Evolutionary conservation across 495 filamentous ascomycete genomes (phyloP).

Genomic region (Alectoria sarmentosa): DNA sequence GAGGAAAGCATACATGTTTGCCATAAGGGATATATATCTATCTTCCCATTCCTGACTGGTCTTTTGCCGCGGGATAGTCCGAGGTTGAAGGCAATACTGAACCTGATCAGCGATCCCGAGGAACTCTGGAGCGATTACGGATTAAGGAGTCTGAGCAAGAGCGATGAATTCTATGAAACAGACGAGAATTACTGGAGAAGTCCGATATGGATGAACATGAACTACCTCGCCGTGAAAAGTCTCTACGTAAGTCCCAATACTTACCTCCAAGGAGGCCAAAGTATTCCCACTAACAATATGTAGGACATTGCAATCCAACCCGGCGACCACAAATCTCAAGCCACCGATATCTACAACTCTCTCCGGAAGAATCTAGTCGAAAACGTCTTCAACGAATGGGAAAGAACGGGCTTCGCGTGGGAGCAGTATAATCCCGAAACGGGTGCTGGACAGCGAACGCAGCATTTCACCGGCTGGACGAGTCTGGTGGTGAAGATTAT

Average conservation of each 20-base stretch:
- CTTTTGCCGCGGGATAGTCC: constrained; percentile 66
- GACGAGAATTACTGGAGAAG: constrained; percentile 97
- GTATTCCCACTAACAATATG: neutral
- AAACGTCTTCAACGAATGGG: constrained; percentile 83
- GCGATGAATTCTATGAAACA: constrained; percentile 74
- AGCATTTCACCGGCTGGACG: constrained; percentile 98
- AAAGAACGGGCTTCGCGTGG: constrained; percentile 93
- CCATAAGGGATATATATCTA: constrained; percentile 91
- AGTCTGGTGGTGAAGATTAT: constrained; percentile 97
- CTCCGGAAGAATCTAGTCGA: constrained; percentile 80
- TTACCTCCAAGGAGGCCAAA: neutral
- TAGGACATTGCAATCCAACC: constrained; percentile 40
- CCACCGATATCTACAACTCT: constrained; percentile 64
- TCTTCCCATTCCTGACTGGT: constrained; percentile 87
- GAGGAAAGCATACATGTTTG: constrained; percentile 82
- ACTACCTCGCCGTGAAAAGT: constrained; percentile 77
- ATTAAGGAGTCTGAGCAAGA: constrained; percentile 79
- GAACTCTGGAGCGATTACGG: constrained; percentile 85
- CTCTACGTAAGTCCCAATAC: constrained; percentile 61
- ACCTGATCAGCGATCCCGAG: constrained; percentile 64
- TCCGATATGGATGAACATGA: constrained; percentile 96
- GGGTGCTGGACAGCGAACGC: constrained; percentile 84
- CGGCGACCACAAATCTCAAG: constrained; percentile 63
- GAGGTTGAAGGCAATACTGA: constrained; percentile 63
- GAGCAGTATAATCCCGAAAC: constrained; percentile 97